A percentile compares a stretch with the other conserved stretches of the same genome.
phyloP scores from a whole-genome alignment of 352 stramenopile species.

The Phytophthora aleatoria region DNA sequence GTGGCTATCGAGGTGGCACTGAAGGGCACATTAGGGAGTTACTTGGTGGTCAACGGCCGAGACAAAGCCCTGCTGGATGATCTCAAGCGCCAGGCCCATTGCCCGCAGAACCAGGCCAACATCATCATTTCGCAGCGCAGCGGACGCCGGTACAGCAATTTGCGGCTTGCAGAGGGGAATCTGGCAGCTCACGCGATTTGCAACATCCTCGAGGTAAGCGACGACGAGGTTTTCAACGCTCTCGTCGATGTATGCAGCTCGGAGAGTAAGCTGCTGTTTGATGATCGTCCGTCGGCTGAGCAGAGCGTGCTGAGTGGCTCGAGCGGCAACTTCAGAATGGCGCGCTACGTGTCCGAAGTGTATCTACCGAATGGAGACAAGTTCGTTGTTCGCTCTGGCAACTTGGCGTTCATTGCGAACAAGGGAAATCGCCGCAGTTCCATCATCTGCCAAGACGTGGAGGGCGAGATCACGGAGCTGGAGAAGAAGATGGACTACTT shows the following conservation, averaged over 20 bases:
- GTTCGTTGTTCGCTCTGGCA: conserved; percentile 66
- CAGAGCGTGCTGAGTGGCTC: conserved; percentile 44
- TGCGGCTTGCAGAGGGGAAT: conserved; percentile 47
- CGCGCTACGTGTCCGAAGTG: conserved; percentile 60
- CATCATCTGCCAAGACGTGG: conserved; percentile 68
- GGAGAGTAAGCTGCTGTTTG: conserved; percentile 69
- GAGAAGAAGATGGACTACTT: conserved; percentile 46
- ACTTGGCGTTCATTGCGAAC: conserved; percentile 79
- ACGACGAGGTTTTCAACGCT: conserved; percentile 79
- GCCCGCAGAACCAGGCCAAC: conserved; percentile 55
- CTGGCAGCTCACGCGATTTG: conserved; percentile 61
- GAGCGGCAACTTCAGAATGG: conserved; percentile 59
- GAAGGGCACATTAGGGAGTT: conserved; percentile 67
- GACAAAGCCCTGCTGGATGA: conserved; percentile 79
- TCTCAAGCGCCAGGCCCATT: conserved; percentile 61
- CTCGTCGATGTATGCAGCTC: conserved; percentile 70
- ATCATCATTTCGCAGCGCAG: conserved; percentile 72
- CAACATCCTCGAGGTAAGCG: conserved; percentile 65
- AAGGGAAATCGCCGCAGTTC: conserved; percentile 53
- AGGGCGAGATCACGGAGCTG: conserved; percentile 55
- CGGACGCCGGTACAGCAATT: conserved; percentile 45
- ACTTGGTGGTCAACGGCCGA: conserved; percentile 66
- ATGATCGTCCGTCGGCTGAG: conserved; percentile 55
- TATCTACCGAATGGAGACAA: conserved; percentile 72
- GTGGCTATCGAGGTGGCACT: conserved; percentile 67